Evolutionary conservation across 768 basidiomycete genomes (phyloP), one percentile per base, ranked within the genome.

Genomic region (Kondoa subrosea): DNA sequence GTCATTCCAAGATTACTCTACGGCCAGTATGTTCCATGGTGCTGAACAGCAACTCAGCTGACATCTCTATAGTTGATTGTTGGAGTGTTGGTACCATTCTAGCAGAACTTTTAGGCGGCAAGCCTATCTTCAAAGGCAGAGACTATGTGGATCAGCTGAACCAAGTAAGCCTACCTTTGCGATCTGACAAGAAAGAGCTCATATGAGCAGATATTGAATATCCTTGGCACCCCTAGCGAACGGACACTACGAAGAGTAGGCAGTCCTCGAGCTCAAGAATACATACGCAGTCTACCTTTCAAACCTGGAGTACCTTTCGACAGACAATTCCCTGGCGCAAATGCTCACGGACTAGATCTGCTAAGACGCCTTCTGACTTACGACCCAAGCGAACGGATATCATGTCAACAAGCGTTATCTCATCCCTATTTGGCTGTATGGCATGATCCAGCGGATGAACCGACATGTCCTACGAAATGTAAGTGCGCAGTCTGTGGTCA

Each of bases 101-200:
- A n/a, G 80, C 80, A 17, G 79, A 80, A 71, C 76, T 81, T 1
- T 71, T 81, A 27, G 80, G 79, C 26, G 79, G 78, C 1, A 75
- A 76, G 57, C 79, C 79, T 0, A 78, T 80, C 56, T 80, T 79
- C 76, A 97, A 97, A 79, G 95, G 95, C 66, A 81, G 91, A 81
- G 95, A 97, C 76, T 97, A 99, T 76, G 93, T 99, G 66, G 95
- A 99, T 77, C 95, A 99, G 77, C 82, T 97, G 64, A 97, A 97
- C 69, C 67, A 63, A 31, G 58, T 60, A 26, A 26, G 30, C 30
- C 29, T 60, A 14, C 14, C n/a, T n/a, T n/a, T n/a, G 25, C 58
- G 8, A 14, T 31, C 29, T 60, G 30, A 15, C 29, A 26, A 4
- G 58, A 91, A 4, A 4, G 12, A 60, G 25, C 58, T 60, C 14